A percentile compares a stretch with the other conserved stretches of the same genome.
phyloP scores from a whole-genome alignment of 495 filamentous ascomycete genomes.

The Penicillium chermesinum region DNA sequence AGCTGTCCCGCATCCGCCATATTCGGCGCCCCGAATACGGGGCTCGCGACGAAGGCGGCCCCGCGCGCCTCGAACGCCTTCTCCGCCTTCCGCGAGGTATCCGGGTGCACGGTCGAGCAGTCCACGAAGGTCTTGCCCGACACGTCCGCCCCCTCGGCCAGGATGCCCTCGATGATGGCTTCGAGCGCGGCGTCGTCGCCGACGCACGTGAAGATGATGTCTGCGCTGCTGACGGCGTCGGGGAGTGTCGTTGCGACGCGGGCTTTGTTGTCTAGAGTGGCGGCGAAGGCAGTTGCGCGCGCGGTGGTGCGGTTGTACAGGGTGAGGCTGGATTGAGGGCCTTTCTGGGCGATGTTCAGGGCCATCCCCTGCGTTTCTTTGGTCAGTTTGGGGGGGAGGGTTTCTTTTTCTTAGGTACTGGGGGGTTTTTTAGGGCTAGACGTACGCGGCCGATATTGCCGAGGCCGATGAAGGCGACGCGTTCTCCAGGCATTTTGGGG shows the following conservation, averaged over 20 bases:
- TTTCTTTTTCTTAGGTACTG: no score
- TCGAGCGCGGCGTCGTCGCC: constrained; percentile 73
- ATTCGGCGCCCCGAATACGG: constrained; percentile 77
- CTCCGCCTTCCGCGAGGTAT: constrained; percentile 64
- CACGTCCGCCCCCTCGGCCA: constrained; percentile 38
- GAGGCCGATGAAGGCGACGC: constrained; percentile 72
- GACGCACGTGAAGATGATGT: constrained; percentile 81
- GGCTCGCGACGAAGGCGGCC: constrained; percentile 71
- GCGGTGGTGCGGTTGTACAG: constrained; percentile 74
- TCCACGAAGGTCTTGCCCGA: constrained; percentile 56
- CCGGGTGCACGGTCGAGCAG: constrained; percentile 83
- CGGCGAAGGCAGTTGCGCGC: constrained; percentile 52
- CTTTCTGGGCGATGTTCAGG: constrained; percentile 77
- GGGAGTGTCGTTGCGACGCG: constrained; percentile 54
- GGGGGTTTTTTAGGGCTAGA: no score
- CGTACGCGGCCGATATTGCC: constrained; percentile 88
- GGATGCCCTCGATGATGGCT: constrained; percentile 45
- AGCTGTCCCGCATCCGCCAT: constrained; percentile 73
- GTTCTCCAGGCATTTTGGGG: constrained; percentile 16
- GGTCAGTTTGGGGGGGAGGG: constrained; percentile 4
- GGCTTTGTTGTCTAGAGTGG: constrained; percentile 52
- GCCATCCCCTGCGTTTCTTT: constrained; percentile 64
- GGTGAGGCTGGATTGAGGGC: constrained; percentile 58
- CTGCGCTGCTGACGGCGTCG: constrained; percentile 61
- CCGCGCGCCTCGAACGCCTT: constrained; percentile 50